These are phyloP conservation scores for Mycogone perniciosa DNA, from an alignment of 2,329 filamentous ascomycete species.

Conservation along the genomic window DNA sequence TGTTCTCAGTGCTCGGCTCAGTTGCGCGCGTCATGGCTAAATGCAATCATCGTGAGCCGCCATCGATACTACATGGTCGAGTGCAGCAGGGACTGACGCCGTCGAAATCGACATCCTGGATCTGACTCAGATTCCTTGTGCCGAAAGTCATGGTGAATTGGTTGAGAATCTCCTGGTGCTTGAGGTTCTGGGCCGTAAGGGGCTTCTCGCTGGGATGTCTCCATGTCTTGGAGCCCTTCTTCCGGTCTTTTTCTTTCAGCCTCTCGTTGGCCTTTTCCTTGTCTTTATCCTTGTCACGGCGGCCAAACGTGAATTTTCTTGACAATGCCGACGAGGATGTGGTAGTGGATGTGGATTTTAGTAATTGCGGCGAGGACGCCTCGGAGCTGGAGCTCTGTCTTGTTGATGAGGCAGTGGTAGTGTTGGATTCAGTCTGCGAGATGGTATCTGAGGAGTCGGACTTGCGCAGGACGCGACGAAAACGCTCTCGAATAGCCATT, in stretches of 20 bases:
- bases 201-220: conserved; percentile 40
- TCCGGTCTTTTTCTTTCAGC: conserved; percentile 24
- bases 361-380: conserved; percentile 18
- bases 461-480: conserved; percentile 35
- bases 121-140: conserved; percentile 27
- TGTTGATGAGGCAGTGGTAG: conserved; percentile 23
- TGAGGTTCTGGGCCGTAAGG: conserved; percentile 39
- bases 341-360: conserved; percentile 19
- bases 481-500: conserved; percentile 38
- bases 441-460: conserved; percentile 27
- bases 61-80: conserved; percentile 30
- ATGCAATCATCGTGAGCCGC: conserved; percentile 16
- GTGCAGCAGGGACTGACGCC: conserved; percentile 42
- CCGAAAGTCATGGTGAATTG: conserved; percentile 43
- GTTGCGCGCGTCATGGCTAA: neutral
- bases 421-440: conserved; percentile 27
- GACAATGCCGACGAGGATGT: conserved; percentile 25
- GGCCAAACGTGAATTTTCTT: conserved; percentile 27
- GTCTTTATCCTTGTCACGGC: conserved; percentile 19
- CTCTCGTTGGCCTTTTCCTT: conserved; percentile 17
- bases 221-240: conserved; percentile 19
- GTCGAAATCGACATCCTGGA: conserved; percentile 27
- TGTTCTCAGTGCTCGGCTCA: conserved; percentile 2
- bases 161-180: conserved; percentile 41
- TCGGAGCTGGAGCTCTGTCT: conserved; percentile 23